These are phyloP conservation scores for Remersonia thermophila DNA, from an alignment of 2,329 filamentous ascomycete genomes.

Conservation along the genomic window DNA sequence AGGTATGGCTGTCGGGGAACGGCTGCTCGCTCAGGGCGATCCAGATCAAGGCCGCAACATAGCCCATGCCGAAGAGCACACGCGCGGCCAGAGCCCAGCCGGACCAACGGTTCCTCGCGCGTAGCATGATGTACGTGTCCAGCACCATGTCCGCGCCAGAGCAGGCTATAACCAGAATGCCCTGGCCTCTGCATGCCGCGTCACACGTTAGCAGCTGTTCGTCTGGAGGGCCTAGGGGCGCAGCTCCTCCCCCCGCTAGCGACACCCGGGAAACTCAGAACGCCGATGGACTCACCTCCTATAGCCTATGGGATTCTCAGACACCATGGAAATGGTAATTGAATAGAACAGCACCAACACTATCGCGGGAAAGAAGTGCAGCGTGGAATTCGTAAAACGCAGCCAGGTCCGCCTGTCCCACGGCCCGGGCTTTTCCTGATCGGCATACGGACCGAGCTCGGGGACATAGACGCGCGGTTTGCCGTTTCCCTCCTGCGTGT, in stretches of 20 bases:
- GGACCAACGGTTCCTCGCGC: constrained; percentile 21
- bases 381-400: constrained; percentile 8
- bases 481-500: no score
- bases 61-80: constrained; percentile 21
- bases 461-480: no score
- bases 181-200: background rate
- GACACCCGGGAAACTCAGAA: no score
- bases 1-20: constrained; percentile 25
- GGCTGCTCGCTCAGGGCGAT: constrained; percentile 24
- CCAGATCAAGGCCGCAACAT: constrained; percentile 25
- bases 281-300: constrained; percentile 6
- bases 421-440: no score
- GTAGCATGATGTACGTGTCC: constrained; percentile 24
- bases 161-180: constrained; percentile 20
- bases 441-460: no score
- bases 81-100: constrained; percentile 23
- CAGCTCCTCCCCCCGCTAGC: no score
- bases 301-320: constrained; percentile 1
- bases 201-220: no score
- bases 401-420: constrained; percentile 1
- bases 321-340: constrained; percentile 6
- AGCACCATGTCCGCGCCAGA: constrained; percentile 24
- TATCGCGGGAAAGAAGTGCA: constrained; percentile 12
- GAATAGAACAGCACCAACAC: constrained; percentile 14
- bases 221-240: no score